Evolutionary conservation across 2,329 filamentous ascomycete genomes (phyloP), one percentile per base, ranked within the genome.

Genomic region (Drechslerella coelobrocha): DNA sequence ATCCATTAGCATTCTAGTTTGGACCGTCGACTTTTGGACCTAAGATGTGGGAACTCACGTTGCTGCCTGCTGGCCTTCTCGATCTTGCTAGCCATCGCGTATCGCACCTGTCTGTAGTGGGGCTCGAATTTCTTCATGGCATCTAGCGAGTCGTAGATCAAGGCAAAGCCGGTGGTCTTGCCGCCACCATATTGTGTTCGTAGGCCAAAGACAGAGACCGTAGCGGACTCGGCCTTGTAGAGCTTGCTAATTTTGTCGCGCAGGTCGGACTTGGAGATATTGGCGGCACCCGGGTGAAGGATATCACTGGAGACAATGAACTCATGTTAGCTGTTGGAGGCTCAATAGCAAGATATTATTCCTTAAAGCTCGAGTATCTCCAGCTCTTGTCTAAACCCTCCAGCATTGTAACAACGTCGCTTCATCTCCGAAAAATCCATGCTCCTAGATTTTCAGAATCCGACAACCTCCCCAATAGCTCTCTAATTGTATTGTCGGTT

Each of bases 61-160:
- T 99, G 94, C 85, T 99, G 94, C 88, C 94, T 90, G 85, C 88
- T 91, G 79, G 94, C 88, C 86, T 92, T 93, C 90, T 99, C 94
- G 82, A 91, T 86, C 91, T 97, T 97, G 82, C 83, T 86, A 80
- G 91, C 93, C 78, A 91, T 85, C 81, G 93, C 94, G 81, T 96
- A 91, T 78, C 94, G 88, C 82, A 99, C 87, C 78, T 97, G 88
- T 83, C 94, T 89, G 89, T 97, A 97, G 84, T 89, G 89, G 79
- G 94, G 94, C 88, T 99, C 94, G 83, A 97, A 99, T 85, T 97
- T 97, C 91, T 97, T 97, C 89, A 99, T 89, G 79, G 92, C 91
- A 87, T 99, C 94, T 81, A 88, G 85, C 77, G 91, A 96, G 84
- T 99, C 94, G 88, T 99, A 99, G 85, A 99, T 86, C 79, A 97